Evolutionary conservation across 306 rosid species (phyloP), one percentile per base, ranked within the genome.

Genomic region (Potentilla sterilis): DNA sequence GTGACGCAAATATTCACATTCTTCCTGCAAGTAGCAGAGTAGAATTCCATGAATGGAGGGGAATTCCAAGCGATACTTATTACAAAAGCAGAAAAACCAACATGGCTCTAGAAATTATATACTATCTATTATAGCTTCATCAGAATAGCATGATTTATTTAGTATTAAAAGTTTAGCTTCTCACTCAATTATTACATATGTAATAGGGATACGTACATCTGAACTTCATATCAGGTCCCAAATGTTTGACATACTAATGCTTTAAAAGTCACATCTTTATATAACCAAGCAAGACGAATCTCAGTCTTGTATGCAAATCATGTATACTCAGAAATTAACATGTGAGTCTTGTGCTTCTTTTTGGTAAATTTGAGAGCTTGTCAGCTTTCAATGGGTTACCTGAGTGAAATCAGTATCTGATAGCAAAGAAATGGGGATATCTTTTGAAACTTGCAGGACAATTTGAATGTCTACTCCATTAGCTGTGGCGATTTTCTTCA

Each of bases 371-470:
- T 12, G 4, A 32, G 18, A 63, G n/a, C 69, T 28, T 15, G 7
- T 62, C 69, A 13, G 48, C 28, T 28, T 28, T 22, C 52, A 34
- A 70, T 34, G 18, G 46, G 41, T 67, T 84, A 93, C 96, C 92
- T 93, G 87, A 21, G 89, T 89, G 78, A 91, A 68, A 74, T 88
- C 96, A 28, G 78, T 74, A 77, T 91, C 93, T n/a, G 91, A 88
- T 9, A 93, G 88, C 78, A 70, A 81, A 41, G 82, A 79, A 48
- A 89, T 75, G 40, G 82, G 80, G 57, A 91, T 75, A 43, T 81
- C 75, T 38, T 75, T 38, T 63, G 91, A 86, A 83, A 90, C 88
- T 87, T 83, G 77, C 86, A 93, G 77, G 82, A 79, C 84, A 42
- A 80, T 35, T 75, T 70, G 84, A 40, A 67, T 43, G 7, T 47